Conservation (phyloP, 352 stramenopile genomes). For the Aphanomyces cochlioides region DNA sequence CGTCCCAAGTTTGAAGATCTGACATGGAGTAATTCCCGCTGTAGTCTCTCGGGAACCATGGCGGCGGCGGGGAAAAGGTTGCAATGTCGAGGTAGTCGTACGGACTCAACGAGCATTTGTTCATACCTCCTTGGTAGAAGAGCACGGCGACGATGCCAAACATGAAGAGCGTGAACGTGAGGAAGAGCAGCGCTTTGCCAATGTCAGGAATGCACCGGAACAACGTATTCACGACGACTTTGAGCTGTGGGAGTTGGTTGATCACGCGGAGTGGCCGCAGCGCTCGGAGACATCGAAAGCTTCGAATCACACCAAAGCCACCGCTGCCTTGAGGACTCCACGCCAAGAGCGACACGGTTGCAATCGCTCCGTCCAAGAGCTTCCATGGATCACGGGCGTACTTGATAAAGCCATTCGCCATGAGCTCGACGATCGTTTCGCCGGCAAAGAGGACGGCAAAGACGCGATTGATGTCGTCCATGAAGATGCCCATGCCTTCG, state of each 20-base stretch:
- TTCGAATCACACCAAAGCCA: slow-evolving; percentile 67
- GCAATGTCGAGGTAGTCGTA: slow-evolving; percentile 24
- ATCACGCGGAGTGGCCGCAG: slow-evolving; percentile 91
- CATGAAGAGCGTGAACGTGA: slow-evolving; percentile 77
- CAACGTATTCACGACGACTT: slow-evolving; percentile 89
- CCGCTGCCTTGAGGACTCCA: neutral
- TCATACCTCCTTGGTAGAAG: slow-evolving; percentile 91
- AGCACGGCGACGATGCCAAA: slow-evolving; percentile 94
- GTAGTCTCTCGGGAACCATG: slow-evolving; percentile 27
- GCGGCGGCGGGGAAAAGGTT: slow-evolving; percentile 8
- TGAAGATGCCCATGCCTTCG: slow-evolving; percentile 37
- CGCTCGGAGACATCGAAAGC: slow-evolving; percentile 76
- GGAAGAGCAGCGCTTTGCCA: slow-evolving; percentile 88
- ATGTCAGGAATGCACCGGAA: slow-evolving; percentile 87
- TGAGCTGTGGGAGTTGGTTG: slow-evolving; percentile 74
- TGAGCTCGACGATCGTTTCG: slow-evolving; percentile 89
- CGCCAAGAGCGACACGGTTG: slow-evolving; percentile 74
- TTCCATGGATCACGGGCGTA: slow-evolving; percentile 89
- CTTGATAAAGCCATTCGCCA: slow-evolving; percentile 75
- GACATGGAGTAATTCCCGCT: slow-evolving; percentile 26
- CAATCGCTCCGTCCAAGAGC: slow-evolving; percentile 79
- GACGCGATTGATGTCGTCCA: slow-evolving; percentile 66
- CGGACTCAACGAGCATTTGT: slow-evolving; percentile 46
- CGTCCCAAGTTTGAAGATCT: slow-evolving; percentile 12
- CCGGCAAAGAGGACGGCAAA: slow-evolving; percentile 78